Evolutionary conservation across 371 early-diverging fungal species (phyloP).

Genomic region (Chytridium lagenaria): DNA sequence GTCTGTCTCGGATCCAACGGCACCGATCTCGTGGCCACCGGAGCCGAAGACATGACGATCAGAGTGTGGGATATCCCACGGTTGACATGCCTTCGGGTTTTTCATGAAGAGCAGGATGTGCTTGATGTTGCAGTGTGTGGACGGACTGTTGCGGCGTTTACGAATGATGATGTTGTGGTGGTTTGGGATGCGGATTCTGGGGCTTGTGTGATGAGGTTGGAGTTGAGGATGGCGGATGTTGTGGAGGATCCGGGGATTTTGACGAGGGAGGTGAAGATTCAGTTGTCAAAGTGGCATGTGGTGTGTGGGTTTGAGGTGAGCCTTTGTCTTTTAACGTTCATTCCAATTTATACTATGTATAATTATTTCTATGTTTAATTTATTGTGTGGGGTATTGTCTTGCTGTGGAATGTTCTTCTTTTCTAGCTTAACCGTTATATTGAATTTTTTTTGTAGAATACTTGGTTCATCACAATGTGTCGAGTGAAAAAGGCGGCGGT

Average conservation of each 20-base stretch:
- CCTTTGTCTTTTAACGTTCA: not conserved
- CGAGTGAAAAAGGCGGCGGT: not conserved
- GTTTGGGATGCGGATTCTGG: slow-evolving; percentile 28
- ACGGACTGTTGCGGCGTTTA: slow-evolving; percentile 27
- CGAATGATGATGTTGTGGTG: slow-evolving; percentile 34
- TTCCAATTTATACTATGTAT: not conserved
- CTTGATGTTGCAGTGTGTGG: slow-evolving; percentile 39
- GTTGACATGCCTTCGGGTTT: slow-evolving; percentile 16
- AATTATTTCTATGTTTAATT: not conserved
- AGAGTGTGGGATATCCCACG: slow-evolving; percentile 32
- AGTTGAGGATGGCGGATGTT: slow-evolving; percentile 21
- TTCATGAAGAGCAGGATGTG: slow-evolving; percentile 26
- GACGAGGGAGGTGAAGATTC: slow-evolving; percentile 39
- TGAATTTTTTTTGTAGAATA: not conserved
- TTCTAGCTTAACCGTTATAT: not conserved
- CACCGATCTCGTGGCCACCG: slow-evolving; percentile 33
- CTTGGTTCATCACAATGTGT: slow-evolving; percentile 8
- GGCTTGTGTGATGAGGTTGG: slow-evolving; percentile 12
- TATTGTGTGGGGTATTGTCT: too few species aligned
- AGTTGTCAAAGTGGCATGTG: slow-evolving; percentile 29
- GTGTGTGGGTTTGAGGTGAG: slow-evolving; percentile 45
- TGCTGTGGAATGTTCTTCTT: not conserved
- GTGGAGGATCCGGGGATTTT: slow-evolving; percentile 27
- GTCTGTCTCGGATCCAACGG: slow-evolving; percentile 33
- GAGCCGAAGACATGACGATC: slow-evolving; percentile 31